Conservation (phyloP, 2,329 filamentous ascomycete species). For the Fusarium siculi region DNA sequence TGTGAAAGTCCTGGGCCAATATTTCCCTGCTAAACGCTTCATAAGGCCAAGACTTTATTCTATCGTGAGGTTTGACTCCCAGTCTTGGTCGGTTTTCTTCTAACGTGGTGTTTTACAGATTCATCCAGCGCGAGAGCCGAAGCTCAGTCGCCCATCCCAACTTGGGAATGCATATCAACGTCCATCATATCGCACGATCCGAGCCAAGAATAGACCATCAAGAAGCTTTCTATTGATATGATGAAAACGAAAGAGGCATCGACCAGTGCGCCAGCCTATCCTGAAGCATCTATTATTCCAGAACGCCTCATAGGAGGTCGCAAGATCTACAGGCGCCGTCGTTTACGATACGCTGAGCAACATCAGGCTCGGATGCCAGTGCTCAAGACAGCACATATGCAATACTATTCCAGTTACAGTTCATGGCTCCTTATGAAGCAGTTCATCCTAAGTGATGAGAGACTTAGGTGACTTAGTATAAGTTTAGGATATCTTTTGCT, state of each 20-base stretch:
- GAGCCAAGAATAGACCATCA: accelerated
- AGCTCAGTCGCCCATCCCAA: neutral
- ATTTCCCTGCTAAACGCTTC: accelerated
- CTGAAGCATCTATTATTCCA: too few species aligned
- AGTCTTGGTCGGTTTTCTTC: too few species aligned
- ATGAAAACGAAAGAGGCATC: accelerated
- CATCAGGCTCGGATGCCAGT: neutral
- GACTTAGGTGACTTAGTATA: neutral
- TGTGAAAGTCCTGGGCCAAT: too few species aligned
- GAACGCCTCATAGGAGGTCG: too few species aligned
- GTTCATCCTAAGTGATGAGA: accelerated
- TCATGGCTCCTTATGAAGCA: neutral
- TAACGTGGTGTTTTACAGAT: neutral
- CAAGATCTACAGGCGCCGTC: neutral
- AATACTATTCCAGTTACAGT: accelerated
- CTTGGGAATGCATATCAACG: accelerated
- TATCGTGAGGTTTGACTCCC: neutral
- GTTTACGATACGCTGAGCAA: neutral
- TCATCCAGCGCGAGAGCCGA: accelerated
- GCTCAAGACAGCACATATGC: neutral
- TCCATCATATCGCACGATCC: too few species aligned
- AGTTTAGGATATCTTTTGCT: neutral
- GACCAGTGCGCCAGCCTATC: accelerated
- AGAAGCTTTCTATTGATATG: too few species aligned
- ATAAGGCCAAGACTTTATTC: neutral